Evolutionary conservation across 257 asterid genomes (phyloP).

Genomic region (Solanum tacnaense): DNA sequence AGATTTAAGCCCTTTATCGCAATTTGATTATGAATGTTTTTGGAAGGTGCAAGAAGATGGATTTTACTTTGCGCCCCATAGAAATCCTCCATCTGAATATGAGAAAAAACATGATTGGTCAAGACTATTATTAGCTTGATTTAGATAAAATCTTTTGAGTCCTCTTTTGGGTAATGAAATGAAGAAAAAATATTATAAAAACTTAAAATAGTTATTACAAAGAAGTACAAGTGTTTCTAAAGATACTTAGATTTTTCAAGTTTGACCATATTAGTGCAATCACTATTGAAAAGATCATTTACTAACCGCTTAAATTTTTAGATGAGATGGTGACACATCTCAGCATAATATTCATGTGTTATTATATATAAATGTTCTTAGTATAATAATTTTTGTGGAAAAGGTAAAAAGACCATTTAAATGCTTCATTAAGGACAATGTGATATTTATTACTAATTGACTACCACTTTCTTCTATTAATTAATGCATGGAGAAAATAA

Average conservation of each 20-base stretch:
- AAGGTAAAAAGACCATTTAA: background rate
- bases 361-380: too few species aligned
- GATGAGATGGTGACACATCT: background rate
- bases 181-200: background rate
- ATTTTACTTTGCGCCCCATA: background rate
- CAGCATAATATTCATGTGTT: background rate
- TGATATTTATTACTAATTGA: too few species aligned
- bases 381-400: background rate
- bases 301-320: too few species aligned
- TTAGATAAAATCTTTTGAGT: background rate
- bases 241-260: background rate
- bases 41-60: background rate
- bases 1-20: background rate
- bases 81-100: background rate
- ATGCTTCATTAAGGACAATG: background rate
- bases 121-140: background rate
- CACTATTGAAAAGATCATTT: background rate
- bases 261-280: background rate
- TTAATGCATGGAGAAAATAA: background rate
- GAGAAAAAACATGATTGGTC: background rate
- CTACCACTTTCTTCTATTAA: background rate
- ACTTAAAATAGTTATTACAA: background rate
- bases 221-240: background rate
- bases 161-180: background rate
- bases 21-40: background rate